phyloP scores from a whole-genome alignment of 2,329 filamentous ascomycete genomes.

The Clarireedia homoeocarpa region DNA sequence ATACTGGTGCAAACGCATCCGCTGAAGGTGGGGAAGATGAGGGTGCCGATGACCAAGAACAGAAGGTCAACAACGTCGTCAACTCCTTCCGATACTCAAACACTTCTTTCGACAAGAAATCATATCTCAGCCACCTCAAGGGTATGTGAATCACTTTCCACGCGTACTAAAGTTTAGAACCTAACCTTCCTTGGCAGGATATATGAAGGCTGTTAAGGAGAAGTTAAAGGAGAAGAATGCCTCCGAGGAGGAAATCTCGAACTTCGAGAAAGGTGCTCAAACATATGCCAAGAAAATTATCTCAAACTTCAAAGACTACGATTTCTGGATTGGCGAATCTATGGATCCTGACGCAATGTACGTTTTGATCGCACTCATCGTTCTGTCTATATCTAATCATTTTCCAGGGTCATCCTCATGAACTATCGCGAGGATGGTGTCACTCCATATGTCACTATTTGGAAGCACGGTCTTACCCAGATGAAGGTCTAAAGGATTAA shows the following conservation, averaged over 20 bases:
- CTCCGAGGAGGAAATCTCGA: slow-evolving; percentile 57
- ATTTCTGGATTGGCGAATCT: slow-evolving; percentile 86
- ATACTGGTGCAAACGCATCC: slow-evolving; percentile 93
- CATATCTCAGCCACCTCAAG: slow-evolving; percentile 78
- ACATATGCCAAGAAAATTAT: slow-evolving; percentile 72
- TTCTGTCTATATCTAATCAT: slow-evolving; percentile 1
- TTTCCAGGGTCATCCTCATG: slow-evolving; percentile 70
- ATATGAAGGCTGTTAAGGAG: slow-evolving; percentile 85
- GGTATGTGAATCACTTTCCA: slow-evolving; percentile 41
- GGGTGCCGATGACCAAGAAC: slow-evolving; percentile 57
- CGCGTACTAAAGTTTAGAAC: no score
- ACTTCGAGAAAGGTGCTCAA: slow-evolving; percentile 71
- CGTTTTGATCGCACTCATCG: slow-evolving; percentile 31
- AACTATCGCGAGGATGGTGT: slow-evolving; percentile 97
- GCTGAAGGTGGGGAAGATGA: slow-evolving; percentile 76
- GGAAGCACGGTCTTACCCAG: slow-evolving; percentile 88
- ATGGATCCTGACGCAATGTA: slow-evolving; percentile 95
- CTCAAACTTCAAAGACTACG: slow-evolving; percentile 88
- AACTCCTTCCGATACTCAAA: slow-evolving; percentile 82
- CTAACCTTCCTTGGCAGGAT: slow-evolving; percentile 44
- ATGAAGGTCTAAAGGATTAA: slow-evolving; percentile 74
- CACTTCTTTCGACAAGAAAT: slow-evolving; percentile 81
- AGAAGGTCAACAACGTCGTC: slow-evolving; percentile 88
- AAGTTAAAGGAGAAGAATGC: slow-evolving; percentile 56
- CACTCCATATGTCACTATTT: slow-evolving; percentile 83